Evolutionary conservation across 2,329 filamentous ascomycete species (phyloP).

Genomic region (Fusarium redolens): DNA sequence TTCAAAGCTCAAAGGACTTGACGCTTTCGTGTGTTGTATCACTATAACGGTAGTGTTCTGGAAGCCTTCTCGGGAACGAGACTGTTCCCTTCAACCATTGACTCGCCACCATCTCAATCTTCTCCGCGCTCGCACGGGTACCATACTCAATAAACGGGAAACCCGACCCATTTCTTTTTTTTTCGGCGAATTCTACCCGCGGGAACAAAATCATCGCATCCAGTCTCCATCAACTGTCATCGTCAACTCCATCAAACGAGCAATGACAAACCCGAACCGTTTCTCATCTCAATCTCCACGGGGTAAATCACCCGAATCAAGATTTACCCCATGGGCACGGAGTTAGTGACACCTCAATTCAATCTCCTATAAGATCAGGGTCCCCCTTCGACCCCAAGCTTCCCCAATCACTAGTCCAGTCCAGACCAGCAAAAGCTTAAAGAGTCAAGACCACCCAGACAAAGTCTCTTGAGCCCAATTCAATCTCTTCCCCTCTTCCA

Average conservation of each 20-base stretch:
- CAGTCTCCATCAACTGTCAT: not conserved
- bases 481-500: not conserved
- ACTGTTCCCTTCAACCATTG: not conserved
- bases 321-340: slow-evolving; percentile 20
- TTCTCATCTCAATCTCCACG: slow-evolving; percentile 9
- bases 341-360: not conserved
- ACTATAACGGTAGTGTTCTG: not conserved
- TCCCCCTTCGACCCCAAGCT: slow-evolving; percentile 1
- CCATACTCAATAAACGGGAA: not conserved
- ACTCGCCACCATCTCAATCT: not conserved
- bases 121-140: not conserved
- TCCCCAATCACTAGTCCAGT: slow-evolving; percentile 9
- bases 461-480: not conserved
- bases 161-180: not conserved
- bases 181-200: not conserved
- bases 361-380: slow-evolving; percentile 15
- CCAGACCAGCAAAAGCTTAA: not conserved
- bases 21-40: not conserved
- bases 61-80: not conserved
- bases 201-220: not conserved
- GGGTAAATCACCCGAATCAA: slow-evolving; percentile 5
- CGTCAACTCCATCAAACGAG: not conserved
- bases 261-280: slow-evolving; percentile 1
- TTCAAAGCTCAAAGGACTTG: not conserved
- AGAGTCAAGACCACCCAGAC: not conserved